Evolutionary conservation across 768 basidiomycete genomes (phyloP).

Genomic region (Crepidotus variabilis): DNA sequence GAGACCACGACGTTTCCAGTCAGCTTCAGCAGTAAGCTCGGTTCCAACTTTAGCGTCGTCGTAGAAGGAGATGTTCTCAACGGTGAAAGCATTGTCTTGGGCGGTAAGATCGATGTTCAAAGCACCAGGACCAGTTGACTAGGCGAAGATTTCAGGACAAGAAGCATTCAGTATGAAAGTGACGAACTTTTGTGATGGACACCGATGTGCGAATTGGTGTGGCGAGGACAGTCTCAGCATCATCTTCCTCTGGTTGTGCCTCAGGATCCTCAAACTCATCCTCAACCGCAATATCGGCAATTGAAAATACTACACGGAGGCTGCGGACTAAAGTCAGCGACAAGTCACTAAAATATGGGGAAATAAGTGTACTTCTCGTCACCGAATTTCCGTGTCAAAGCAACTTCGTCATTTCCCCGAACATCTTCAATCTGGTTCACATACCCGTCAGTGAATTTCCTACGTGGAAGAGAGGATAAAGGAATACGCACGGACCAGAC

Average conservation of each 20-base stretch:
- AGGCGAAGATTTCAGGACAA: not conserved
- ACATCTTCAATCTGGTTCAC: slow-evolving; percentile 60
- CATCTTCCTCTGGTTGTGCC: slow-evolving; percentile 24
- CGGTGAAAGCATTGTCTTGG: slow-evolving; percentile 77
- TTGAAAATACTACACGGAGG: slow-evolving; percentile 88
- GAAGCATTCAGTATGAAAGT: not conserved
- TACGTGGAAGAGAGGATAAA: not conserved
- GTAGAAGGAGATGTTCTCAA: slow-evolving; percentile 91
- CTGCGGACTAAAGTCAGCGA: slow-evolving; percentile 33
- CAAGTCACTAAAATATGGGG: not conserved
- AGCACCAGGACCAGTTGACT: slow-evolving; percentile 58
- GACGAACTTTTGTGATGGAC: slow-evolving; percentile 76
- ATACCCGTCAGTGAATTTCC: slow-evolving; percentile 1
- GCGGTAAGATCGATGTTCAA: slow-evolving; percentile 75
- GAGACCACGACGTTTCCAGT: slow-evolving; percentile 88
- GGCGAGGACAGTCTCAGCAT: slow-evolving; percentile 31
- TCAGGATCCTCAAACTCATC: slow-evolving; percentile 25
- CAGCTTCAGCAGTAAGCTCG: slow-evolving; percentile 81
- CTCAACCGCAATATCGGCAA: slow-evolving; percentile 72
- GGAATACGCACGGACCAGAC: slow-evolving; percentile 67
- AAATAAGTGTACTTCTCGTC: slow-evolving; percentile 71
- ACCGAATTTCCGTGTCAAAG: slow-evolving; percentile 79
- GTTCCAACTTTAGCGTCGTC: slow-evolving; percentile 65
- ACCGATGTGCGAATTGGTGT: slow-evolving; percentile 80
- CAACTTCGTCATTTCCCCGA: slow-evolving; percentile 76